Evolutionary conservation across 169 alveolate species (phyloP).

Genomic region (Prorocentrum cordatum): DNA sequence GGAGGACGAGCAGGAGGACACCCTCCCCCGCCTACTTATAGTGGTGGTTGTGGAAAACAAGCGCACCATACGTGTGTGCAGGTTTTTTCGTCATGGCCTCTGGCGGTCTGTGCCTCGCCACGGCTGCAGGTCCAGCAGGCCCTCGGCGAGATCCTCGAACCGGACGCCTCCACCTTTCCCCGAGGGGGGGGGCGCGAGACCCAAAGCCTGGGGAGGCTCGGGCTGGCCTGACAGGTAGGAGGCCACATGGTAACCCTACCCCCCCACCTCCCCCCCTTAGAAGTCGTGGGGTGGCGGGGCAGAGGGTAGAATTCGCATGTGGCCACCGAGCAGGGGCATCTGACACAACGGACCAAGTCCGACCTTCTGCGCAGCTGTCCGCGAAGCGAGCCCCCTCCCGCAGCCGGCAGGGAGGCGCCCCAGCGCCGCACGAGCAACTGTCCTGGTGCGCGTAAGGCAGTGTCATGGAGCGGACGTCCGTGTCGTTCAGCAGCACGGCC

Average conservation of each 20-base stretch:
- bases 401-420: background rate
- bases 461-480: slow-evolving; percentile 11
- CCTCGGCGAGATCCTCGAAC: slow-evolving; percentile 55
- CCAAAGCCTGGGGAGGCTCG: background rate
- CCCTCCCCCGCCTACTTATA: too few species aligned
- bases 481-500: slow-evolving; percentile 20
- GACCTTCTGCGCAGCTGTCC: background rate
- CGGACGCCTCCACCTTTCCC: background rate
- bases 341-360: background rate
- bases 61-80: too few species aligned
- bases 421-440: slow-evolving; percentile 37
- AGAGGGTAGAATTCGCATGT: too few species aligned
- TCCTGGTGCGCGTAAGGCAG: slow-evolving; percentile 57
- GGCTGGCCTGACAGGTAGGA: background rate
- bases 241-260: background rate
- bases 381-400: background rate
- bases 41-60: too few species aligned
- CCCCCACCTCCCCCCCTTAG: background rate
- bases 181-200: background rate
- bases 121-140: slow-evolving; percentile 25
- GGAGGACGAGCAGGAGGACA: too few species aligned
- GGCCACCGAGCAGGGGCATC: background rate
- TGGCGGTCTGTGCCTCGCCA: too few species aligned
- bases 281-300: too few species aligned
- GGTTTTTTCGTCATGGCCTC: too few species aligned